A percentile compares a stretch with the other conserved stretches of the same genome.
These are phyloP conservation scores for Camellia granthamiana DNA, from an alignment of 148 eudicot species.

Conservation along the genomic window DNA sequence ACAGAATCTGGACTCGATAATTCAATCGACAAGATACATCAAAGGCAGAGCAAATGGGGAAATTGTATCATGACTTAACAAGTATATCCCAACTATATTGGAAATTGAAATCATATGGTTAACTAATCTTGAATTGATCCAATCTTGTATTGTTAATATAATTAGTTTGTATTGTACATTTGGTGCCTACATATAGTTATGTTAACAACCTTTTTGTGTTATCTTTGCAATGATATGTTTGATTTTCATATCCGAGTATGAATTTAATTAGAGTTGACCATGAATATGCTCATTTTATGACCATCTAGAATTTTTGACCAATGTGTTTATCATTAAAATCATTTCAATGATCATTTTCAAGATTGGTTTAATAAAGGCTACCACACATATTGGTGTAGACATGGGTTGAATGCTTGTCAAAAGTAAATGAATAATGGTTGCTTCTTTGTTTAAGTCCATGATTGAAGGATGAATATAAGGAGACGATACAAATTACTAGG, in stretches of 20 bases:
- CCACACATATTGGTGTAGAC: not conserved
- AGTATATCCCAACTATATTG: too few relatives aligned
- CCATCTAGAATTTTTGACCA: not conserved
- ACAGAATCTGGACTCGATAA: too few relatives aligned
- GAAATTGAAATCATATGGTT: too few relatives aligned
- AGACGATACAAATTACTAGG: not conserved
- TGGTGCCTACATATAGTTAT: too few relatives aligned
- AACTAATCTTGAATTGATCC: too few relatives aligned
- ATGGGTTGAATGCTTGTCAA: not conserved
- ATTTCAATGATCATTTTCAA: not conserved
- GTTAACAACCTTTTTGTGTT: too few relatives aligned
- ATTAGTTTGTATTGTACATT: too few relatives aligned
- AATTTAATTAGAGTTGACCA: not conserved
- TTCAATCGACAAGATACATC: too few relatives aligned
- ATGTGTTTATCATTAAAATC: not conserved
- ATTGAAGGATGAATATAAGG: conserved; percentile 20
- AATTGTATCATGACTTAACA: too few relatives aligned
- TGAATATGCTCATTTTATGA: not conserved
- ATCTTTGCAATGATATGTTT: not conserved
- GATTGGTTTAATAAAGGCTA: not conserved
- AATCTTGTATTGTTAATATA: too few relatives aligned
- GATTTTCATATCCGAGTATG: not conserved
- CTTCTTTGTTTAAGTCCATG: conserved; percentile 9
- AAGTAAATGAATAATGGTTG: not conserved
- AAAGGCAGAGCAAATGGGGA: too few relatives aligned